A percentile compares a stretch with the other conserved stretches of the same genome.
Evolutionary conservation across 192 early-diverging fungal genomes (phyloP).

Genomic region (Spizellomyces sp.): DNA sequence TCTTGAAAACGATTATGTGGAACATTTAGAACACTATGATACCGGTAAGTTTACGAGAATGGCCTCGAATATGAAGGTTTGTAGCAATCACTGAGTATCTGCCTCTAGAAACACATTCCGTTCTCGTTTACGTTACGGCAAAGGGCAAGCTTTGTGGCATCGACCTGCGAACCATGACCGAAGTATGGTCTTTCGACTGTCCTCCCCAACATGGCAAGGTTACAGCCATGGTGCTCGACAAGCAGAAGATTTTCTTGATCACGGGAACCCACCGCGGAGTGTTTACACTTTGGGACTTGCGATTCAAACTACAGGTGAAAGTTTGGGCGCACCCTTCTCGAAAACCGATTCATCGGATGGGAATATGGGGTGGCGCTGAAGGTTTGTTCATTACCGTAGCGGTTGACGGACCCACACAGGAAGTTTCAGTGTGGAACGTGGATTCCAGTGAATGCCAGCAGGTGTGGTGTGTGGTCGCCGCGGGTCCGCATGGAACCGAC

Average conservation of each 20-base stretch:
- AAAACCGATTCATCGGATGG: conserved; percentile 55
- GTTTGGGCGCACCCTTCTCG: conserved; percentile 77
- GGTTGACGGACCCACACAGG: conserved; percentile 64
- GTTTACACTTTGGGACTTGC: conserved; percentile 74
- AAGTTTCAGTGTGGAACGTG: conserved; percentile 84
- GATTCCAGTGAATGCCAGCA: conserved; percentile 68
- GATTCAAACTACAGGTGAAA: conserved; percentile 71
- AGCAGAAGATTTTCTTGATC: conserved; percentile 63
- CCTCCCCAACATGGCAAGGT: conserved; percentile 57
- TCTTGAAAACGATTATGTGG: conserved; percentile 60
- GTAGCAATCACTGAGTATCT: not conserved
- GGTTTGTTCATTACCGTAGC: conserved; percentile 54
- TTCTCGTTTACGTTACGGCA: conserved; percentile 71
- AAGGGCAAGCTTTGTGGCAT: conserved; percentile 71
- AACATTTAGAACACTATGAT: conserved; percentile 68
- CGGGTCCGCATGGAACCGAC: conserved; percentile 9
- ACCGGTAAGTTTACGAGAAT: conserved; percentile 45
- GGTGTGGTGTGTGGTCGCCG: conserved; percentile 63
- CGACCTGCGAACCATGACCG: conserved; percentile 75
- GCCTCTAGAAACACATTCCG: conserved; percentile 47
- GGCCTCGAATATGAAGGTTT: not conserved
- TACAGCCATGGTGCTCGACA: conserved; percentile 70
- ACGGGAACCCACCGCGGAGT: conserved; percentile 78
- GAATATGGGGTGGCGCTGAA: not conserved
- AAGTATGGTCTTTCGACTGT: conserved; percentile 57